Evolutionary conservation across 306 rosid genomes (phyloP).

Genomic region (Sindora glabra): DNA sequence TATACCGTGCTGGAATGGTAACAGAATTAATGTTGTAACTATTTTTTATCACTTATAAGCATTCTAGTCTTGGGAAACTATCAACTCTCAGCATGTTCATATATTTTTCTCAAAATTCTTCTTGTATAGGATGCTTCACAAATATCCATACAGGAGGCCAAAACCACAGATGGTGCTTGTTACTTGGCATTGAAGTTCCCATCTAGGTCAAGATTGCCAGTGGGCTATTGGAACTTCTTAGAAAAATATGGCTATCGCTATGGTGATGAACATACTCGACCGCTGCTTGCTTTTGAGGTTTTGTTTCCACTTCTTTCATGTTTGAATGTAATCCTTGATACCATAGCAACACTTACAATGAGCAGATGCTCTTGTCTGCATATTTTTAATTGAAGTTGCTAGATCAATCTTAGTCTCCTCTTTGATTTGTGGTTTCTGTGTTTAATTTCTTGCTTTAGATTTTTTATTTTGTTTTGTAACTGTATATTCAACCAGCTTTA

Average conservation of each 20-base stretch:
- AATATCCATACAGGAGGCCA: conserved; percentile 62
- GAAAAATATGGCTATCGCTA: conserved; percentile 72
- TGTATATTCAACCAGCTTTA: neutral
- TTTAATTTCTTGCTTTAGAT: too few relatives aligned
- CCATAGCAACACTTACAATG: neutral
- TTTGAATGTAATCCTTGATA: conserved; percentile 1
- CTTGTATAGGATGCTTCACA: conserved; percentile 52
- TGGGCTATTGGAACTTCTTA: conserved; percentile 64
- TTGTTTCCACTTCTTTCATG: conserved; percentile 21
- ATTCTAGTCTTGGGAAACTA: neutral
- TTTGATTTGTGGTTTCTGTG: too few relatives aligned
- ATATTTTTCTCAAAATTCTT: neutral
- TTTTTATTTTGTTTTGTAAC: too few relatives aligned
- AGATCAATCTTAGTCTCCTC: too few relatives aligned
- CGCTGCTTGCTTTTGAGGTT: conserved; percentile 93
- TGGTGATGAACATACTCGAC: conserved; percentile 51
- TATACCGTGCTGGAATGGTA: too few relatives aligned
- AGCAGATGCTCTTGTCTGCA: neutral
- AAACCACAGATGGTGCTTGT: conserved; percentile 59
- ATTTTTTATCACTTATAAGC: neutral
- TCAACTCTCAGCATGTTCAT: neutral
- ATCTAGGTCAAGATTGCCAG: conserved; percentile 25
- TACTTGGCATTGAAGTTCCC: conserved; percentile 55
- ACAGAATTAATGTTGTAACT: too few relatives aligned
- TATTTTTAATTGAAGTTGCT: neutral